Base-by-base conservation (phyloP, 805 yeast species). In the Starmerella potacharoeniae region DNA sequence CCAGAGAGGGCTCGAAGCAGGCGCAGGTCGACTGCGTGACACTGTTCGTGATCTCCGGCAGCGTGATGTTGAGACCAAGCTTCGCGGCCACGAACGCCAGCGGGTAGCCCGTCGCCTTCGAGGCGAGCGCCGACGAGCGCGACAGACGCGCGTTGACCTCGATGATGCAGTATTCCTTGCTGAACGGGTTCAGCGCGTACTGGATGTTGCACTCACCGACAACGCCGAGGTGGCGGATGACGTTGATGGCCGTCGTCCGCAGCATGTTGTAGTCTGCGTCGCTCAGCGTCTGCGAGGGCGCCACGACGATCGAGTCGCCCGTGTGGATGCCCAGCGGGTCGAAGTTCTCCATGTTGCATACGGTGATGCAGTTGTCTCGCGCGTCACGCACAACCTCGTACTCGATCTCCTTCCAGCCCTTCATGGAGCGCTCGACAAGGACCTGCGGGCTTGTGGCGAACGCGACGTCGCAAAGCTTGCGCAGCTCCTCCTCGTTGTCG, bases 201-300 rank as follows among this genome's bases (percentile, higher is more conserved):
- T 91, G 98, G 66, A 91, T 88, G 75, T 91, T 91, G 78, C 98
- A 91, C 76, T 91, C 98, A 77, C 98, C 98, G 68, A 91, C 97
- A 69, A 91, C 98, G 66, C 97, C 97, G 66, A 91, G 77, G 69
- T 91, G 98, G 72, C 97, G 83, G 64, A 91, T 93, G 60, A 91
- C 95, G 61, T 91, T 93, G 64, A 93, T 93, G 48, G 98, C 98
- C 47, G 98, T 88, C 51, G 97, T 85, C 75, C 98, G 83, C 69
- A 91, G 78, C 97, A 93, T 93, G 75, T 91, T 87, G 75, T 90
- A 91, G 67, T 91, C 98, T 70, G 87, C 96, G 69, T 91, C 97
- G 17, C 96, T 85, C 61, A 91, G 75, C 44, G 98, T 91, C 76
- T 91, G 98, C 45, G 97, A 90, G 51, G 98, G 98, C 53, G 98